Evolutionary conservation across 1,139 yeast species (phyloP), one percentile per base, ranked within the genome.

Genomic region (Sugiyamaella paludigena): DNA sequence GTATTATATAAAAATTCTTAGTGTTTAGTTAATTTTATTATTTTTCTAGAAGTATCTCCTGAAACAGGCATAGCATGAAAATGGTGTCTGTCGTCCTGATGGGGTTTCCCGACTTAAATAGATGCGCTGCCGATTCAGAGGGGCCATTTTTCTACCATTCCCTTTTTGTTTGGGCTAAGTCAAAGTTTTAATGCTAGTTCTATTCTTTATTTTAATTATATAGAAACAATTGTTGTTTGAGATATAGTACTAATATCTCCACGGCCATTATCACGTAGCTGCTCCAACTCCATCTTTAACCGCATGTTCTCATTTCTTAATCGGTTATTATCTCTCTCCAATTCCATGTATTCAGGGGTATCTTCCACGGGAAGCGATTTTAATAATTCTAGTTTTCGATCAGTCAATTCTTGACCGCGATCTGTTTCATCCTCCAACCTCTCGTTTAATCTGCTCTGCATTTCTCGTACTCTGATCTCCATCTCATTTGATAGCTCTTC

Each of bases 401-500:
- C 65, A 4, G 58, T 49, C 41, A 59, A 41, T 16, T 48, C 50
- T 42, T 62, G 65, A 13, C 58, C 40, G 37, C 63, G 47, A 47
- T 62, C 55, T 48, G 49, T 30, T 27, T 56, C 63, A 29, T 58
- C 59, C 39, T 67, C 64, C 9, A 69, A 34, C n/a, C 58, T 51
- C 10, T 56, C 55, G 26, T 55, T 42, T 39, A 60, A 65, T 24
- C 57, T 45, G 8, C 52, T 47, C 24, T 64, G 62, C 34, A 70
- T 47, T 27, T 65, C 64, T 10, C 63, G 60, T 15, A 69, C 56
- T 39, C 56, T 64, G 2, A 32, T 29, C 42, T 71, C 75, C 59
- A 64, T 68, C 11, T 63, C 64, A 13, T 60, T 61, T 11, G 62
- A 55, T 44, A 71, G 53, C 35, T 68, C 73, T 12, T 58, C 55